Evolutionary conservation across 2,329 filamentous ascomycete species (phyloP), one percentile per base, ranked within the genome.

Genomic region (Claviceps humidiphila): DNA sequence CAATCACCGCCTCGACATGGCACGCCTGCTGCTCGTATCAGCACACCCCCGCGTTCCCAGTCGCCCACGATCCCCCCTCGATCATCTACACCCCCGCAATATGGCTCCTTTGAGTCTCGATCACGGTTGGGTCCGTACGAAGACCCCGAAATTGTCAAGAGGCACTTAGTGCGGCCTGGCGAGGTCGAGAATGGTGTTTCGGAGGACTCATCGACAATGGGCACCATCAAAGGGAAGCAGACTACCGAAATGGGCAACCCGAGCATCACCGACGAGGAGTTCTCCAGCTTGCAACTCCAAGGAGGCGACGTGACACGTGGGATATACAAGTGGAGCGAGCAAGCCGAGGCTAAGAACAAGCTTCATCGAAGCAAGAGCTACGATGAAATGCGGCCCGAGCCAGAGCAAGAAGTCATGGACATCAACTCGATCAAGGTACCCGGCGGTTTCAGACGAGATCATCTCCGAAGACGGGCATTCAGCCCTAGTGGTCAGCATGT

Each of bases 251-350:
- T 60, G 43, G 65, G 64, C 7, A 56, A 64, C 40, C 57, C 61
- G 0, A 68, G 68, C n/a, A 62, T 61, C 59, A 77, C 81, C 55
- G 81, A 84, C 5, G 87, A 93, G 54, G 88, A 95, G 62, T 98
- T 98, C 66, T 96, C 90, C 34, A 97, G 93, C 68, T 69, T 98
- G 65, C 84, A 84, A 64, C 73, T 98, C 47, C 94, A 97, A 65
- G 93, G 93, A 55, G 93, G 93, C 57, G 93, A 98, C 65, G 85
- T 96, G 53, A 96, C 91, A 24, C 78, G 93, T 55, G 88, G 91
- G 51, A 95, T 98, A 60, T 98, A 98, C 73, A 85, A 88, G 60
- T 98, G 94, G 88, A 89, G 89, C 5, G 89, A 97, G 66, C 87
- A 94, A 65, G 86, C 86, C 50, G 84, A 94, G 63, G 74, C 81